phyloP scores from a whole-genome alignment of 1,139 yeast genomes.

The Kurtzmaniella quercitrusa region DNA sequence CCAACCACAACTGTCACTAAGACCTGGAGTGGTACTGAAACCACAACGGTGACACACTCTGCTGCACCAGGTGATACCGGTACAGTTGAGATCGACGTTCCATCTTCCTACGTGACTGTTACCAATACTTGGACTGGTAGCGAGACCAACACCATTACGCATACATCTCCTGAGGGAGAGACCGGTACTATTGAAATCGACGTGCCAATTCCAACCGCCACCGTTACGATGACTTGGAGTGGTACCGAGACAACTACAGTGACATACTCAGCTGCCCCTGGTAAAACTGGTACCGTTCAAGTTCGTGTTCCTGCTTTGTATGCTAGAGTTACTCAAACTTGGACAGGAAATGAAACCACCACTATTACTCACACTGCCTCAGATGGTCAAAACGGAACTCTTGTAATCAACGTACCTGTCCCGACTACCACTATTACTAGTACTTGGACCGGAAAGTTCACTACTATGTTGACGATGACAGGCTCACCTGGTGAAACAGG shows the following conservation, averaged over 20 bases:
- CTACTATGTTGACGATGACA: not conserved
- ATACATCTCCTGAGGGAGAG: constrained; percentile 7
- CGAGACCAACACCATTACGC: constrained; percentile 5
- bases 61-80: constrained; percentile 6
- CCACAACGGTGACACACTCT: constrained; percentile 3
- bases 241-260: not conserved
- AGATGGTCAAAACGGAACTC: constrained; percentile 1
- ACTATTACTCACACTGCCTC: not conserved
- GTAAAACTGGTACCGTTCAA: constrained; percentile 2
- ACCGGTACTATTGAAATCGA: constrained; percentile 15
- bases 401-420: constrained; percentile 2
- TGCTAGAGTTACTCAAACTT: not conserved
- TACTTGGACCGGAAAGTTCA: not conserved
- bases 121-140: constrained; percentile 10
- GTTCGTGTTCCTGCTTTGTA: constrained; percentile 1
- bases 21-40: constrained; percentile 4
- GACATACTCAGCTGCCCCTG: not conserved
- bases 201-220: constrained; percentile 10
- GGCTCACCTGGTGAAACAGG: constrained; percentile 10
- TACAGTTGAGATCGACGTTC: constrained; percentile 10
- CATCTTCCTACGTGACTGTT: constrained; percentile 9
- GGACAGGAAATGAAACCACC: not conserved
- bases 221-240: constrained; percentile 4
- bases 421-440: constrained; percentile 3
- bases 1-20: constrained; percentile 1